phyloP scores from a whole-genome alignment of 371 early-diverging fungal genomes.

The Lichtheimia hyalospora region DNA sequence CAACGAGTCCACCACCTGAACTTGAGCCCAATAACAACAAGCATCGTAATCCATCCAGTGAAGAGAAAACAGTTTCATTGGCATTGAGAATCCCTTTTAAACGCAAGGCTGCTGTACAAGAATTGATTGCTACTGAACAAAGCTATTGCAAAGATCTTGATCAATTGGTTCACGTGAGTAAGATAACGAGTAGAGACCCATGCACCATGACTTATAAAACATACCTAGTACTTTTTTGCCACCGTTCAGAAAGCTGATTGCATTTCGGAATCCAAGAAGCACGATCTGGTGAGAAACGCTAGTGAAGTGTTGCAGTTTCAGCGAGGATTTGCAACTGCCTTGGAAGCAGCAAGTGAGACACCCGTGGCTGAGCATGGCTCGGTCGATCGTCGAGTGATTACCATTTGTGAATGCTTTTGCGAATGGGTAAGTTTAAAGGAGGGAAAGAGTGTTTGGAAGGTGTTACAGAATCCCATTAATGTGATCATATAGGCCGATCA shows the following conservation, averaged over 20 bases:
- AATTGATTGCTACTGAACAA: constrained; percentile 41
- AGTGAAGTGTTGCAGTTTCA: constrained; percentile 25
- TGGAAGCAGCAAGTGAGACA: constrained; percentile 1
- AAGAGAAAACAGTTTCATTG: neutral
- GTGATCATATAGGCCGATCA: constrained; percentile 23
- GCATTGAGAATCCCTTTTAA: neutral
- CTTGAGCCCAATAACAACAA: too few species aligned
- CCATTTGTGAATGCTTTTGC: constrained; percentile 24
- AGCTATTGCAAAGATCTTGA: constrained; percentile 32
- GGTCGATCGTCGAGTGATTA: constrained; percentile 5
- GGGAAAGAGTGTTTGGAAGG: neutral
- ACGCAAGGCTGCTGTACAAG: constrained; percentile 21
- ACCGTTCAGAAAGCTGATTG: constrained; percentile 20
- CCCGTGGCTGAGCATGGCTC: neutral
- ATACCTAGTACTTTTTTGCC: constrained; percentile 27
- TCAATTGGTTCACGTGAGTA: constrained; percentile 36
- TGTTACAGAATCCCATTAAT: too few species aligned
- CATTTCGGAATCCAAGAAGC: constrained; percentile 17
- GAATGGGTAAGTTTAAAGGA: constrained; percentile 27
- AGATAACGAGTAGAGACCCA: neutral
- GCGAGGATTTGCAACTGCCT: constrained; percentile 17
- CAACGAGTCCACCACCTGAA: too few species aligned
- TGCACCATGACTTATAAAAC: neutral
- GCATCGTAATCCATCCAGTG: too few species aligned
- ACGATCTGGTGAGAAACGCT: constrained; percentile 30